Percentiles rank a stretch among this genome's conserved stretches.
phyloP scores from a whole-genome alignment of 2,329 filamentous ascomycete genomes.

The Colletotrichum musae region DNA sequence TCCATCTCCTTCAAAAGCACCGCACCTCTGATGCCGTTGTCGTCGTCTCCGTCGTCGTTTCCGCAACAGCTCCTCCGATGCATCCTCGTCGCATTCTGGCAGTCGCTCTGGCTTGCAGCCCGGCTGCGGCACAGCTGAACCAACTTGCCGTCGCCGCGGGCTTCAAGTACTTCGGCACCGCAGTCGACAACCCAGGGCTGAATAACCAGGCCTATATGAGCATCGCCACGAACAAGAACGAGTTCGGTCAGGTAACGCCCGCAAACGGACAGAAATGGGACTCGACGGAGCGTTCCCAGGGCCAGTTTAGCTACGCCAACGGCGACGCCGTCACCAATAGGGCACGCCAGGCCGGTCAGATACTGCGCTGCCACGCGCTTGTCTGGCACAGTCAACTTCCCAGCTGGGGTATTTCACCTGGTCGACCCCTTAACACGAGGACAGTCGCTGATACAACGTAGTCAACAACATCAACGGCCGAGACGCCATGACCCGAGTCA shows the following conservation, averaged over 20 bases:
- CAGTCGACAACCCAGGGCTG: conserved; percentile 25
- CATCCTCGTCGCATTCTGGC: not conserved
- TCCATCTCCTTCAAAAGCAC: not conserved
- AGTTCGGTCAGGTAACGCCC: conserved; percentile 77
- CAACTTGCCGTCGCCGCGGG: conserved; percentile 26
- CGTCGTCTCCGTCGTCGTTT: not conserved
- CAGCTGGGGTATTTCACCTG: conserved; percentile 29
- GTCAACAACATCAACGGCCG: conserved; percentile 69
- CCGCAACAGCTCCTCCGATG: conserved; percentile 7
- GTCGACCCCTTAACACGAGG: not conserved
- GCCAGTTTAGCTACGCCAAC: conserved; percentile 69
- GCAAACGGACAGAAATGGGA: conserved; percentile 77
- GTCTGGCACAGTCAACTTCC: conserved; percentile 61
- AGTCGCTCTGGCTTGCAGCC: not conserved
- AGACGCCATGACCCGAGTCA: conserved; percentile 53
- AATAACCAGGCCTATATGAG: conserved; percentile 58
- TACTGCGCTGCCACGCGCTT: conserved; percentile 66
- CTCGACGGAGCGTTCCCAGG: conserved; percentile 66
- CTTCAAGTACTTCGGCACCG: conserved; percentile 40
- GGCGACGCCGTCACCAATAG: conserved; percentile 70
- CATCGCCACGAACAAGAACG: conserved; percentile 68
- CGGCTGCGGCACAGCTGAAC: conserved; percentile 30
- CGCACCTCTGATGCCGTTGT: too few species aligned
- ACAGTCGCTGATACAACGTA: not conserved
- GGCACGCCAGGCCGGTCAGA: conserved; percentile 34